Conservation (phyloP, 2,329 filamentous ascomycete genomes). For the Sporothrix luriei region DNA sequence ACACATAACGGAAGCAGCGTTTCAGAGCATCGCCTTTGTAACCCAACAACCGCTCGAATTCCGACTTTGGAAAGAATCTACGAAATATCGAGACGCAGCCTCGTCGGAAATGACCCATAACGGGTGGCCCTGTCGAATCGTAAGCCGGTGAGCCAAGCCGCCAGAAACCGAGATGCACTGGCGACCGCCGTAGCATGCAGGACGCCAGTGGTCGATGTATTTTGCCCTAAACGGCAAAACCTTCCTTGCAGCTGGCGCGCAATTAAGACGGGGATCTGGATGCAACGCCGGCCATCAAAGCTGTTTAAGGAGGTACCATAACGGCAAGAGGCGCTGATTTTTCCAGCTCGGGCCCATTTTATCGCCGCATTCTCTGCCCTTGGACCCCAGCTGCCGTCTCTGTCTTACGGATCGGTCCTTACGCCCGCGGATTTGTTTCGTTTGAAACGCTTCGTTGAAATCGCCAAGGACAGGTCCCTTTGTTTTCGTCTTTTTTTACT, state of each 20-base stretch:
- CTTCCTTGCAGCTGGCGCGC: not conserved
- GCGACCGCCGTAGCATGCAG: not conserved
- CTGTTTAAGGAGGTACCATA: not conserved
- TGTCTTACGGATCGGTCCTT: conserved; percentile 1
- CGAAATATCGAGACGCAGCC: not conserved
- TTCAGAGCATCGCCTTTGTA: not conserved
- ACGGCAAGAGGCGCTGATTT: not conserved
- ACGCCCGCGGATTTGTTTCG: not conserved
- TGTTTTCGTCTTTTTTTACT: not conserved
- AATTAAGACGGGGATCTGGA: not conserved
- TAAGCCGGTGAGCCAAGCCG: not conserved
- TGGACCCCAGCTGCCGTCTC: not conserved
- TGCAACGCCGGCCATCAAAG: not conserved
- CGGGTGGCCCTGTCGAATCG: not conserved
- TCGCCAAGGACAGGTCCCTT: no score
- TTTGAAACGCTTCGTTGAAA: not conserved
- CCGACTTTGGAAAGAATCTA: not conserved
- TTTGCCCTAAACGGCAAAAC: conserved; percentile 25
- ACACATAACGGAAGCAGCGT: not conserved
- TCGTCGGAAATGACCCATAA: not conserved
- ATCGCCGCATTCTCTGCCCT: not conserved
- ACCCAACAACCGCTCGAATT: not conserved
- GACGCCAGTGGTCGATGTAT: conserved; percentile 3
- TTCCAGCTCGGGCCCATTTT: not conserved
- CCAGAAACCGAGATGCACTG: not conserved